Evolutionary conservation across 164 flowering plant species (phyloP).

Genomic region (Houttuynia cordata): DNA sequence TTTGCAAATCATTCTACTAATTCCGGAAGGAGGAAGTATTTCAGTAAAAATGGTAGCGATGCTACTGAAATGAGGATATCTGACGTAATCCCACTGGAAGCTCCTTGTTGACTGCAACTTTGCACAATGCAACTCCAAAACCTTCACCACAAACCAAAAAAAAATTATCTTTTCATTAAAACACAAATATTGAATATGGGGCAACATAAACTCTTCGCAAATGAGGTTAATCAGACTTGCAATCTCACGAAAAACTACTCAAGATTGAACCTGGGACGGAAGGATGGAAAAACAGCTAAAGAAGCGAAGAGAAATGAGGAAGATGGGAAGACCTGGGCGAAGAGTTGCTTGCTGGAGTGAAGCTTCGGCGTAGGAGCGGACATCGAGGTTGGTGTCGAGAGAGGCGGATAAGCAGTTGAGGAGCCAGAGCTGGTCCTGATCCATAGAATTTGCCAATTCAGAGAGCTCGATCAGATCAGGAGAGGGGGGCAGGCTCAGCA

Average conservation of each 20-base stretch:
- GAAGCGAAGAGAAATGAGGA: not conserved
- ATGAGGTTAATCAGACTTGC: too few relatives aligned
- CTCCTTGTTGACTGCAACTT: constrained; percentile 64
- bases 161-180: too few relatives aligned
- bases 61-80: constrained; percentile 52
- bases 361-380: constrained; percentile 79
- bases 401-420: constrained; percentile 79
- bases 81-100: constrained; percentile 73
- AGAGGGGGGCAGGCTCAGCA: too few relatives aligned
- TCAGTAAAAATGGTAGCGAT: too few relatives aligned
- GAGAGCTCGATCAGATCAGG: too few relatives aligned
- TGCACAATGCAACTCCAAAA: constrained; percentile 73
- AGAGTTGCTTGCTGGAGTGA: constrained; percentile 76
- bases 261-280: not conserved
- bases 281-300: not conserved
- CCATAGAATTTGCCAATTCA: constrained; percentile 18
- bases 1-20: too few relatives aligned
- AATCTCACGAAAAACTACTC: not conserved
- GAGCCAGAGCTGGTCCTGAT: constrained; percentile 88
- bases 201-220: too few relatives aligned
- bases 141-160: constrained; percentile 30
- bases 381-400: constrained; percentile 64
- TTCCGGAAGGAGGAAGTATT: too few relatives aligned
- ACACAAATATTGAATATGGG: too few relatives aligned
- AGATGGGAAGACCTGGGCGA: constrained; percentile 51